Conservation (phyloP, 345 rosid genomes). For the Acer saccharum region DNA sequence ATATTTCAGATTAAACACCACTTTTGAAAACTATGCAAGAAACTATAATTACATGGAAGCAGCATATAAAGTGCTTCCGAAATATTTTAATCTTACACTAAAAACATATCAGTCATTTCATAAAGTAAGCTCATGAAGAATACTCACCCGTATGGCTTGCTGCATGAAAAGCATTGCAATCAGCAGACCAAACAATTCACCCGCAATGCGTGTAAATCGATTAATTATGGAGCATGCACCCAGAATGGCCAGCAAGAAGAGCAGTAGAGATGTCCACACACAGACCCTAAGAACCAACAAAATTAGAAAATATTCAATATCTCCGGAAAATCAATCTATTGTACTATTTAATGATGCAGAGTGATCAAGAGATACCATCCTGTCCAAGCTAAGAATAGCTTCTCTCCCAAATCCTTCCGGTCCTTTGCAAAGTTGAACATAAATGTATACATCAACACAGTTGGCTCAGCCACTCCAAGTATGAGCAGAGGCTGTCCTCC, state of each 20-base stretch:
- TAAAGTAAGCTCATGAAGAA: conserved; percentile 5
- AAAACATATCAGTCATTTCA: not conserved
- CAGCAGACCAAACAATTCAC: conserved; percentile 68
- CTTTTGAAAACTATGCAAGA: not conserved
- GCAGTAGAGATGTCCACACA: conserved; percentile 61
- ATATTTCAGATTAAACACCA: not conserved
- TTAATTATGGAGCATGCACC: conserved; percentile 74
- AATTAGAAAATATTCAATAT: conserved; percentile 11
- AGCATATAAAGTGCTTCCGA: conserved; percentile 5
- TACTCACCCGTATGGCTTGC: conserved; percentile 61
- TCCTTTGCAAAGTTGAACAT: conserved; percentile 66
- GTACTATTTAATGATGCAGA: conserved; percentile 7
- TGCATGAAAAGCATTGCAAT: conserved; percentile 71
- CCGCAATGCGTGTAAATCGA: conserved; percentile 64
- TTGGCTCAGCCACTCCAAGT: conserved; percentile 71
- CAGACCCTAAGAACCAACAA: conserved; percentile 45
- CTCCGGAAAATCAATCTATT: conserved; percentile 3
- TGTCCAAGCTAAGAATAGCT: conserved; percentile 69
- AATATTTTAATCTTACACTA: not conserved
- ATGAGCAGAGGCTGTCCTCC: conserved; percentile 72
- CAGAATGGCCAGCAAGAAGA: conserved; percentile 51
- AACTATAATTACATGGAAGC: not conserved
- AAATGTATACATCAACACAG: conserved; percentile 64
- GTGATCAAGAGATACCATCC: conserved; percentile 50
- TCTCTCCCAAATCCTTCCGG: conserved; percentile 54